phyloP scores from a whole-genome alignment of 192 early-diverging fungal species.

The Phycomyces nitens region DNA sequence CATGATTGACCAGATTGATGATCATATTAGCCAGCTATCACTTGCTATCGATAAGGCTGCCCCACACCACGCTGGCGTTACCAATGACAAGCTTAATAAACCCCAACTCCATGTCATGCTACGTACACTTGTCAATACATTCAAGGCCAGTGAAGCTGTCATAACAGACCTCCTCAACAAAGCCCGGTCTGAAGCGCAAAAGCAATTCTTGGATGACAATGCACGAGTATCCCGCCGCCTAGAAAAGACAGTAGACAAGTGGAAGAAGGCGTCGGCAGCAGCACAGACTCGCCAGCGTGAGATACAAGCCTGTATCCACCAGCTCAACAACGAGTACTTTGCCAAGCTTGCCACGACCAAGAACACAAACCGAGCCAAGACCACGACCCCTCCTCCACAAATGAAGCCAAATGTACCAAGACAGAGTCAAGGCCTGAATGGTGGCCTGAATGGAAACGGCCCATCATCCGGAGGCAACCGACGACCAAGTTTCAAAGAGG shows the following conservation, averaged over 20 bases:
- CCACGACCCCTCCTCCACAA: neutral
- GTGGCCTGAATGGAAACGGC: neutral
- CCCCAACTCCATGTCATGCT: slow-evolving; percentile 32
- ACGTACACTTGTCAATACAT: slow-evolving; percentile 15
- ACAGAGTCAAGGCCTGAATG: neutral
- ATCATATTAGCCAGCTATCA: slow-evolving; percentile 25
- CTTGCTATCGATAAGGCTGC: slow-evolving; percentile 27
- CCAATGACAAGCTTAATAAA: slow-evolving; percentile 23
- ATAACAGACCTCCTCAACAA: slow-evolving; percentile 5
- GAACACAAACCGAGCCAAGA: neutral
- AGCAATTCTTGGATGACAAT: slow-evolving; percentile 28
- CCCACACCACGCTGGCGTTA: slow-evolving; percentile 20
- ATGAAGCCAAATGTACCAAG: neutral
- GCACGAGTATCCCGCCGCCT: slow-evolving; percentile 38
- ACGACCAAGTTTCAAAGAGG: slow-evolving; percentile 1
- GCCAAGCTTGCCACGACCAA: slow-evolving; percentile 30
- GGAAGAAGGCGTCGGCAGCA: slow-evolving; percentile 35
- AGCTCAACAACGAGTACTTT: slow-evolving; percentile 33
- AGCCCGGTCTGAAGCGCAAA: slow-evolving; percentile 22
- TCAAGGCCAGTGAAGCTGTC: slow-evolving; percentile 13
- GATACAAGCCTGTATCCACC: slow-evolving; percentile 32
- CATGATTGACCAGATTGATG: slow-evolving; percentile 36
- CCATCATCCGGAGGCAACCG: neutral
- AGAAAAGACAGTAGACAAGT: slow-evolving; percentile 41
- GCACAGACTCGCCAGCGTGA: slow-evolving; percentile 43